A percentile compares a stretch with the other conserved stretches of the same genome.
These are phyloP conservation scores for Saccharomyces hybrid DNA, from an alignment of 1,139 yeast species.

Conservation along the genomic window DNA sequence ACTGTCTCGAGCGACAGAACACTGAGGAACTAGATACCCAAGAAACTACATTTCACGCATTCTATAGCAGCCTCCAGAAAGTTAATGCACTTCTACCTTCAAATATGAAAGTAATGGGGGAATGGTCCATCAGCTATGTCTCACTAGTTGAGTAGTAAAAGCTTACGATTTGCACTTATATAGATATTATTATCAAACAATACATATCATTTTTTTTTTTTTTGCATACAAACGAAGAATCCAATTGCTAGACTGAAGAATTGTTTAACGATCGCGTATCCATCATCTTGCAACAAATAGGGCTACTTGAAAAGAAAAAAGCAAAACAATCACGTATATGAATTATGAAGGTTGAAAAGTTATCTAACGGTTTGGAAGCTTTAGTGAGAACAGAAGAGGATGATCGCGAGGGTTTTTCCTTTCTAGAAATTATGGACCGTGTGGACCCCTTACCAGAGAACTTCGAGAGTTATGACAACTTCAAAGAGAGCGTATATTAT, in stretches of 20 bases:
- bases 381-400: conserved; percentile 25
- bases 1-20: neutral
- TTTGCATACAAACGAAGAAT: neutral
- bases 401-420: conserved; percentile 18
- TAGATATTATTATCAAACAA: neutral
- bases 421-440: conserved; percentile 20
- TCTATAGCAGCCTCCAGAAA: neutral
- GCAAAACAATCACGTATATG: conserved; percentile 7
- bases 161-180: neutral
- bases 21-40: neutral
- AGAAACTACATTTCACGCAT: neutral
- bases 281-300: neutral
- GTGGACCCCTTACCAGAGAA: conserved; percentile 28
- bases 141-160: neutral
- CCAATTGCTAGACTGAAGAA: neutral
- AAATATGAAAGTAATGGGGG: neutral
- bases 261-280: neutral
- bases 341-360: conserved; percentile 18
- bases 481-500: conserved; percentile 20
- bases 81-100: neutral
- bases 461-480: conserved; percentile 14
- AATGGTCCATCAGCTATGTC: neutral
- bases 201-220: neutral
- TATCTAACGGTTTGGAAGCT: conserved; percentile 13
- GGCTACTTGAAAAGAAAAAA: neutral